Evolutionary conservation across 2,329 filamentous ascomycete genomes (phyloP), one percentile per base, ranked within the genome.

Genomic region (Hymenoscyphus fraxineus): DNA sequence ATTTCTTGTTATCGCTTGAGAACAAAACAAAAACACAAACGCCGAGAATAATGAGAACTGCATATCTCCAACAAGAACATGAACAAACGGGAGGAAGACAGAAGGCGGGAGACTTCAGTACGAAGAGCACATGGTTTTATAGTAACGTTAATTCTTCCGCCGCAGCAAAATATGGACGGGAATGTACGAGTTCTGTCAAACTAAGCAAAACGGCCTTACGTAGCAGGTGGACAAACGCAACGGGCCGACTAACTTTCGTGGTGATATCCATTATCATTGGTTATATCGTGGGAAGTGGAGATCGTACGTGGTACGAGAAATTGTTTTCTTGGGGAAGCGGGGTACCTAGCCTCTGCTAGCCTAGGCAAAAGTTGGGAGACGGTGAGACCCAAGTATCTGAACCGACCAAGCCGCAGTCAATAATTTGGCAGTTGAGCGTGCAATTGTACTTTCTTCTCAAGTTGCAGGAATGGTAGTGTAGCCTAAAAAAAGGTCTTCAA

Each of bases 211-310:
- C 58, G 44, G 44, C 31, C 44, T 31, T 55, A 62, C 60, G 19
- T 47, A 51, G 22, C 39, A 61, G 44, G 44, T 13, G 47, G 12
- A 22, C n/a, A 54, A 56, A 44, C 35, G 13, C 51, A 60, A 58
- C 61, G 61, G 61, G 54, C 64, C 61, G 61, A 65, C 63, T 65
- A 16, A 61, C 58, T 61, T 65, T 61, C 39, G 61, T 40, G 59
- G 61, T 59, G 12, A 39, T 6, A 51, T 19, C 35, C 9, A 27
- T 47, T 47, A 22, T 27, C 38, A 54, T 51, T 58, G 40, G 55
- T 12, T 22, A 12, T 19, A 13, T 12, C 19, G 19, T 35, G 35
- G 35, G 6, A 10, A 35, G 35, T 35, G 47, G n/a, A 22, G 47
- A 1, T 51, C 22, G 38, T 27, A 39, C 31, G 61, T 47, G 38